A percentile compares a stretch with the other conserved stretches of the same genome.
Evolutionary conservation across 257 asterid species (phyloP).

Genomic region (Capsicum baccatum): DNA sequence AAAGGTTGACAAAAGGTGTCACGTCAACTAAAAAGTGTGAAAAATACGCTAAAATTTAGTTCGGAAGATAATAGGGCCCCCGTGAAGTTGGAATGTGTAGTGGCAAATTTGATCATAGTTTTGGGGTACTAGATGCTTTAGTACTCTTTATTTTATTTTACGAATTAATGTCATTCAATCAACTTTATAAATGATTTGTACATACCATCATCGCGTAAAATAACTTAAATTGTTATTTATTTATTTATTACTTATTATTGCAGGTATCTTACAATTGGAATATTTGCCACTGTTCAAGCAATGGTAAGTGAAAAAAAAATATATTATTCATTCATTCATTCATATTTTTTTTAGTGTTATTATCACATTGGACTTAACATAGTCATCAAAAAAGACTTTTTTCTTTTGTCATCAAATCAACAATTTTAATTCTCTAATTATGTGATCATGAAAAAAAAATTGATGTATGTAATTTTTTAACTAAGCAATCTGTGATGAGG

Average conservation of each 20-base stretch:
- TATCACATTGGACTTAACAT: slow-evolving; percentile 26
- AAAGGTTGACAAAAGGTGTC: no score
- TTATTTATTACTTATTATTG: neutral
- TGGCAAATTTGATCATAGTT: no score
- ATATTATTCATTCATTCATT: neutral
- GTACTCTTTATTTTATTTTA: no score
- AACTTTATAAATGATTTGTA: no score
- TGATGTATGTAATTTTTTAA: neutral
- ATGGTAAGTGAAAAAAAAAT: slow-evolving; percentile 42
- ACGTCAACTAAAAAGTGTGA: no score
- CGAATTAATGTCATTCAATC: no score
- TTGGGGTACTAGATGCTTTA: no score
- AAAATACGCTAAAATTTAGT: no score
- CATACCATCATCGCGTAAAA: neutral
- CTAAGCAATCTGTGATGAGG: slow-evolving; percentile 30
- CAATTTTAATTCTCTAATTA: neutral
- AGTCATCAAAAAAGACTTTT: slow-evolving; percentile 4
- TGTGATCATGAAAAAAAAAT: neutral
- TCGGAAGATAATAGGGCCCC: no score
- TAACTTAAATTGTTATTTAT: neutral
- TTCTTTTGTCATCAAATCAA: slow-evolving; percentile 9
- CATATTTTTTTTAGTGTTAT: slow-evolving; percentile 26
- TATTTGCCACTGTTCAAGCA: slow-evolving; percentile 80
- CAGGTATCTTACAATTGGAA: slow-evolving; percentile 80
- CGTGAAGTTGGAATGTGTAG: no score